Evolutionary conservation across 768 basidiomycete species (phyloP).

Genomic region (Russula brevipes): DNA sequence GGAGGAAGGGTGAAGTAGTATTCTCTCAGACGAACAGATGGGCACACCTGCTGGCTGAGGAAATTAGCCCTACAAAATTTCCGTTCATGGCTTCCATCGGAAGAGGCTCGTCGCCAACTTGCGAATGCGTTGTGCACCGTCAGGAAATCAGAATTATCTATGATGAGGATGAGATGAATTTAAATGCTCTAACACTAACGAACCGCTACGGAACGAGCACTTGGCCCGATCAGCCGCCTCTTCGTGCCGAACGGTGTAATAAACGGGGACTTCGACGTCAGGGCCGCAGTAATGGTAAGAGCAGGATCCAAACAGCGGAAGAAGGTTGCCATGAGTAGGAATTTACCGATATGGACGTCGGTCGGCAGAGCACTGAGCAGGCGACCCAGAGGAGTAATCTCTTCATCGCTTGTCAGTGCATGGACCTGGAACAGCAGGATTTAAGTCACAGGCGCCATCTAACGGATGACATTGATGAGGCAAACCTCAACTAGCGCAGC

Average conservation of each 20-base stretch:
- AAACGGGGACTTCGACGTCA: constrained; percentile 93
- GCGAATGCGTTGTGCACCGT: constrained; percentile 88
- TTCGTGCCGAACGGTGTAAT: constrained; percentile 85
- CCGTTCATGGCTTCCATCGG: constrained; percentile 53
- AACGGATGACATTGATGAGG: neutral
- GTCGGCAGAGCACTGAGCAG: constrained; percentile 88
- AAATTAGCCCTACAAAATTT: constrained; percentile 79
- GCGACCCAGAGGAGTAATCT: constrained; percentile 91
- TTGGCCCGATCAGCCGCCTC: constrained; percentile 84
- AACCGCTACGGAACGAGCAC: constrained; percentile 59
- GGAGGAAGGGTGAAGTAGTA: neutral
- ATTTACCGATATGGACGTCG: constrained; percentile 94
- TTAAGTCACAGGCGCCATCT: constrained; percentile 7
- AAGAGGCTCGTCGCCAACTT: constrained; percentile 75
- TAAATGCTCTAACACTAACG: neutral
- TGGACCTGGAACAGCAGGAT: constrained; percentile 49
- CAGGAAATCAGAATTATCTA: constrained; percentile 93
- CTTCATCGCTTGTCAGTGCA: constrained; percentile 78
- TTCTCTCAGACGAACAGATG: neutral
- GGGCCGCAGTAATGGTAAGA: constrained; percentile 89
- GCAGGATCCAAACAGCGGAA: constrained; percentile 93
- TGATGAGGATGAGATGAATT: neutral
- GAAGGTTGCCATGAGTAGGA: constrained; percentile 75
- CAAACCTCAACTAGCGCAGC: constrained; percentile 83
- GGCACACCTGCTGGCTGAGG: constrained; percentile 70